These are phyloP conservation scores for Trichaptum fuscoviolaceum DNA, from an alignment of 768 basidiomycete genomes.

Conservation along the genomic window DNA sequence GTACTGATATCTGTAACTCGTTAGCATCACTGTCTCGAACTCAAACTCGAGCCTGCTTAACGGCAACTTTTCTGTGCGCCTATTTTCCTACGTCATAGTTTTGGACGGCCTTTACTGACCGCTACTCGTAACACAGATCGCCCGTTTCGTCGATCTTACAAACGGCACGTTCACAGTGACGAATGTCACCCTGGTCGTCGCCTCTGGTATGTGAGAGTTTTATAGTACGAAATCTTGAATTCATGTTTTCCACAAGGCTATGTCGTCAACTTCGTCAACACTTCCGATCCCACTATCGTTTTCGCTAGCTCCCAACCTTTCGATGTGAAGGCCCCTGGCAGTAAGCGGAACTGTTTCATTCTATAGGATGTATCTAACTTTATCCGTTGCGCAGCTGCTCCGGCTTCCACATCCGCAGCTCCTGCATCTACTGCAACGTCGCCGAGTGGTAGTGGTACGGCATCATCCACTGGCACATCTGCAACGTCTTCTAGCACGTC, in stretches of 20 bases:
- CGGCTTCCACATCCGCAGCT: constrained; percentile 10
- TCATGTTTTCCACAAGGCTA: constrained; percentile 20
- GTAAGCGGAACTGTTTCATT: constrained; percentile 22
- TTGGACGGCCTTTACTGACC: background rate
- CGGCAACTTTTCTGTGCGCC: constrained; percentile 26
- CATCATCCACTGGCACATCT: constrained; percentile 1
- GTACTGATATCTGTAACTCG: too few relatives aligned
- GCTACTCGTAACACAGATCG: constrained; percentile 19
- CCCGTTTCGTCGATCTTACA: constrained; percentile 25
- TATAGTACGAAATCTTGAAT: too few relatives aligned
- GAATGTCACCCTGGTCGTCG: constrained; percentile 26
- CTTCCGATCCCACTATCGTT: constrained; percentile 25
- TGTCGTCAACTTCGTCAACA: constrained; percentile 31
- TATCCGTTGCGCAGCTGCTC: constrained; percentile 8
- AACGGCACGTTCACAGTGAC: constrained; percentile 20
- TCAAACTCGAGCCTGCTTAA: constrained; percentile 26
- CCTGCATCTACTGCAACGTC: constrained; percentile 10
- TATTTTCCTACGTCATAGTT: background rate
- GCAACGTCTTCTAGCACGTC: background rate
- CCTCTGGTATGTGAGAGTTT: constrained; percentile 9
- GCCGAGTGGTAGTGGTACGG: constrained; percentile 1
- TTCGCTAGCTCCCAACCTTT: constrained; percentile 29
- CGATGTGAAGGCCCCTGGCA: constrained; percentile 31
- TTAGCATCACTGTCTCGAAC: constrained; percentile 28
- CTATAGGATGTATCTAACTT: background rate